Percentiles rank a stretch among this genome's conserved stretches.
Conservation (phyloP, 208 protist genomes). For the Sergeia podlipaevii region DNA sequence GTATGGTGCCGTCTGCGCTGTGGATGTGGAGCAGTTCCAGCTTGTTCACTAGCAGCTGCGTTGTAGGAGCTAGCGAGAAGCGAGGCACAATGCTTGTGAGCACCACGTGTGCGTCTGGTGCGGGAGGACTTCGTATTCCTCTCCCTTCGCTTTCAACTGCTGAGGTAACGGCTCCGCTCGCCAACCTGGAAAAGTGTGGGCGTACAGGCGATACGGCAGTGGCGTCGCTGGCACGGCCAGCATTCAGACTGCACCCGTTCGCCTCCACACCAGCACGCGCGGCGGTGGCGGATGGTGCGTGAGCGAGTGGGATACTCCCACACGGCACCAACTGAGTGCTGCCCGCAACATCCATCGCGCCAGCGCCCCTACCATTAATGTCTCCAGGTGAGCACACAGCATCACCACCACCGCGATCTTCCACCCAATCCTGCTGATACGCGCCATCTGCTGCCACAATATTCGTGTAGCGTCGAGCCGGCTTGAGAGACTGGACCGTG, state of each 20-base stretch:
- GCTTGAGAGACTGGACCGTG: constrained; percentile 49
- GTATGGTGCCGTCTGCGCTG: constrained; percentile 56
- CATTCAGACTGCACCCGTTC: background rate
- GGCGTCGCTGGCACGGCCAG: background rate
- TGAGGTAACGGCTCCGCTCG: constrained; percentile 10
- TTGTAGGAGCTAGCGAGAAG: constrained; percentile 32
- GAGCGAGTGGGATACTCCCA: constrained; percentile 35
- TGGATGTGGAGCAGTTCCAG: constrained; percentile 75
- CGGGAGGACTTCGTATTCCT: too few species aligned
- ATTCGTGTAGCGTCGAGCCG: constrained; percentile 29
- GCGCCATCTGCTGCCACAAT: too few species aligned
- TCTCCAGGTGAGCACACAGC: constrained; percentile 10
- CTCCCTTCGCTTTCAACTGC: too few species aligned
- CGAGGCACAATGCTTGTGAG: constrained; percentile 46
- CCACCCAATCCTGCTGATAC: background rate
- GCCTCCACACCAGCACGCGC: constrained; percentile 11
- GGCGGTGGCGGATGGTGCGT: constrained; percentile 16
- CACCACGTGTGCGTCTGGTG: too few species aligned
- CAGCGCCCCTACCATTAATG: too few species aligned
- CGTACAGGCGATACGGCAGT: background rate
- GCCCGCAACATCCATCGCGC: background rate
- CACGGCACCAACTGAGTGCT: constrained; percentile 17
- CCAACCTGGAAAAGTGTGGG: constrained; percentile 10
- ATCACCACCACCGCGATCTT: background rate
- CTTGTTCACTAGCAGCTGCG: constrained; percentile 27